These are phyloP conservation scores for Fagopyrum esculentum DNA, from an alignment of 148 eudicot genomes.

Conservation along the genomic window DNA sequence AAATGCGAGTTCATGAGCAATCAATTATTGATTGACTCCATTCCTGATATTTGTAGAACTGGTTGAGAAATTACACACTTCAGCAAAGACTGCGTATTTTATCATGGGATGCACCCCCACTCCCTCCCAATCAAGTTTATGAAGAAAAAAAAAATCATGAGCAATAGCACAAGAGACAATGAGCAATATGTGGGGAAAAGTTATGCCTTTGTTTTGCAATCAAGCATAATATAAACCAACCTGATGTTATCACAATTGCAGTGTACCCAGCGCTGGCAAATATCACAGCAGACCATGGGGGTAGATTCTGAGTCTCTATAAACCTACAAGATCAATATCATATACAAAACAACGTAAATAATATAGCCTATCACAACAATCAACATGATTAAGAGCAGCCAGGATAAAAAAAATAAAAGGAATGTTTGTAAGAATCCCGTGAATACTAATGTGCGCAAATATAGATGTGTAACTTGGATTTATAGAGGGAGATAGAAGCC, in stretches of 20 bases:
- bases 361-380: not conserved
- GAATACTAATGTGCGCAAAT: not conserved
- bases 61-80: not conserved
- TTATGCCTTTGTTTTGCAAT: not conserved
- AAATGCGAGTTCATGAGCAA: not conserved
- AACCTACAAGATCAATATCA: slow-evolving; percentile 43
- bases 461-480: not conserved
- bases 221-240: slow-evolving; percentile 23
- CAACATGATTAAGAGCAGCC: not conserved
- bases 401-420: not conserved
- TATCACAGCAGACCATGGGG: slow-evolving; percentile 99
- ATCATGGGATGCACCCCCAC: not conserved
- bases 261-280: slow-evolving; percentile 98
- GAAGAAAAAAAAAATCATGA: not conserved
- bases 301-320: slow-evolving; percentile 97
- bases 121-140: not conserved
- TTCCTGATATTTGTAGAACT: not conserved
- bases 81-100: not conserved
- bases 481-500: not conserved
- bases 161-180: not conserved
- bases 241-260: slow-evolving; percentile 92
- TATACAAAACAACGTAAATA: not conserved
- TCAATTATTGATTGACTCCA: not conserved
- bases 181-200: not conserved
- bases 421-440: not conserved